Evolutionary conservation across 2,329 filamentous ascomycete species (phyloP), one percentile per base, ranked within the genome.

Genomic region (Daldinia sp.): DNA sequence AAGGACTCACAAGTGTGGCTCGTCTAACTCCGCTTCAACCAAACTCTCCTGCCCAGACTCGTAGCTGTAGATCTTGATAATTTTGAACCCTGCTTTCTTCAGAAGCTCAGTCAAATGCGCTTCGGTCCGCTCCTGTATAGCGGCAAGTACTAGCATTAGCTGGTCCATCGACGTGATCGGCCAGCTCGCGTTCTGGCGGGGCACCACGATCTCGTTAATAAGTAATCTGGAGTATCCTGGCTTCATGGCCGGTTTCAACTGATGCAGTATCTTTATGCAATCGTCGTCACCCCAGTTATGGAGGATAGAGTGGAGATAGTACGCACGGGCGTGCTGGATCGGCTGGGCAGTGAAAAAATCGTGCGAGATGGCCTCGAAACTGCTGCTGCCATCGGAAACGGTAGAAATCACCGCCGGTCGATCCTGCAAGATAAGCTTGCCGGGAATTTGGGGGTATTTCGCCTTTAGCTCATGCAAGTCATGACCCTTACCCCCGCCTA

Each of bases 171-270:
- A 71, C 15, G 75, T 77, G 6, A 71, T 63, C 3, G 74, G 71
- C 60, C 72, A 72, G 5, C 70, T 68, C 1, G 74, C 58, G 2
- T 73, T 57, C 18, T 72, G 68, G n/a, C 67, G 60, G 4, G 80
- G 78, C 12, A 84, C 72, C 1, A 82, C 72, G 66, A 79, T 79
- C 64, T 84, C 82, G 35, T 82, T 81, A 20, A 85, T 73, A 7
- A 85, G 69, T 2, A 84, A 20, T 26, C 79, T 78, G 6, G 79
- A 82, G 63, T 81, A 78, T 56, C 78, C 73, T 28, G 60, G 72
- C 35, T 72, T 73, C 73, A 81, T 74, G 0, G 75, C 74, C 9
- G 73, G 72, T 10, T 67, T 69, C 3, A 79, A 66, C 23, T 79
- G 69, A 37, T 73, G 63, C 9, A 82, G 62, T 28, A 82, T 82